A percentile compares a stretch with the other conserved stretches of the same genome.
Conservation (phyloP, 345 rosid species). For the Passiflora organensis region DNA sequence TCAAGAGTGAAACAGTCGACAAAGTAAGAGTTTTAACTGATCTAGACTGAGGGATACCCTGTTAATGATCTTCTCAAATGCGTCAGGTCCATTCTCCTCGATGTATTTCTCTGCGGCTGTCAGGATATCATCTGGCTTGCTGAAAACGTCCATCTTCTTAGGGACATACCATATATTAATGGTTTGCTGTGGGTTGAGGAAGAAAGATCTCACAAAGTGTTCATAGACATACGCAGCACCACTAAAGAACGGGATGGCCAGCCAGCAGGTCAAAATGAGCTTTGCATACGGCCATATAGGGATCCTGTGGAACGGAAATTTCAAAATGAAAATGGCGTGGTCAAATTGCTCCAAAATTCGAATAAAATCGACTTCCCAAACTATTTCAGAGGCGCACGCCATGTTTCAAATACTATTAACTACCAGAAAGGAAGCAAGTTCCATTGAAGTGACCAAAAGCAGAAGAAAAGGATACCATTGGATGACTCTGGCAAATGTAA, state of each 20-base stretch:
- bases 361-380: no score
- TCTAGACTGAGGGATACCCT: constrained; percentile 39
- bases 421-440: no score
- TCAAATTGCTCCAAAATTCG: not conserved
- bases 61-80: constrained; percentile 74
- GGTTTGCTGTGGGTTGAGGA: constrained; percentile 56
- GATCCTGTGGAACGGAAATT: constrained; percentile 48
- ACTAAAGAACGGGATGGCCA: constrained; percentile 87
- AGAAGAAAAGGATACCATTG: constrained; percentile 53
- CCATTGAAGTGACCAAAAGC: no score
- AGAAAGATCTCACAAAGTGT: constrained; percentile 74
- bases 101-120: constrained; percentile 89
- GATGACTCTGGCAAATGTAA: constrained; percentile 76
- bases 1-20: not conserved
- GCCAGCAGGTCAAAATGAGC: constrained; percentile 89
- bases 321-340: no score
- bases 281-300: constrained; percentile 80
- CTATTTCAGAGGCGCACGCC: no score
- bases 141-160: constrained; percentile 57
- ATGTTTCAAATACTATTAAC: no score
- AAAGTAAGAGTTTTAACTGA: not conserved
- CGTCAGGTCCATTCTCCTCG: constrained; percentile 79
- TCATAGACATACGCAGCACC: constrained; percentile 95
- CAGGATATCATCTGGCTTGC: constrained; percentile 65
- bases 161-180: constrained; percentile 94